Conservation (phyloP, 257 asterid genomes). For the Lycium ferocissimum region DNA sequence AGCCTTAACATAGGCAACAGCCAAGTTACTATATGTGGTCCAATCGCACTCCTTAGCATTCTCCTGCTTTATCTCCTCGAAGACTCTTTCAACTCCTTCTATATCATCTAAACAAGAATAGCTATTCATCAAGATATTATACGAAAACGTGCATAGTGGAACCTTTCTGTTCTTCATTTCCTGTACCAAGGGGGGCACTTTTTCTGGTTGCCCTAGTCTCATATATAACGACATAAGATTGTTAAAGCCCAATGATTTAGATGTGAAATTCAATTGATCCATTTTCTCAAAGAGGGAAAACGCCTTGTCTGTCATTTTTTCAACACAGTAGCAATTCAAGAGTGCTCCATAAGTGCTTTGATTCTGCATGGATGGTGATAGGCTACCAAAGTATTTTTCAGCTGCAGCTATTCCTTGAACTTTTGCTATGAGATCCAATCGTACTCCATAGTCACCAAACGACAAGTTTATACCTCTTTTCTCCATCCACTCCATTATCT, state of each 20-base stretch:
- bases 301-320: constrained; percentile 64
- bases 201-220: constrained; percentile 61
- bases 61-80: constrained; percentile 66
- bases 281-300: constrained; percentile 54
- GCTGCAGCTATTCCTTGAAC: constrained; percentile 73
- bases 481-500: constrained; percentile 92
- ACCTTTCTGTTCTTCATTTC: constrained; percentile 68
- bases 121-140: constrained; percentile 70
- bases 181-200: constrained; percentile 51
- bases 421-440: constrained; percentile 67
- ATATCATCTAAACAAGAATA: constrained; percentile 56
- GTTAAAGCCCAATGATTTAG: constrained; percentile 54
- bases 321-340: constrained; percentile 71
- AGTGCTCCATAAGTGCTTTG: constrained; percentile 68
- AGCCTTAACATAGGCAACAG: constrained; percentile 54
- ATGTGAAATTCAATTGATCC: constrained; percentile 51
- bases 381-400: constrained; percentile 62
- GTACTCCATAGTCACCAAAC: constrained; percentile 51
- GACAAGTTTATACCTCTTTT: constrained; percentile 53
- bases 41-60: constrained; percentile 60
- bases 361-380: constrained; percentile 50
- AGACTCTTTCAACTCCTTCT: constrained; percentile 73
- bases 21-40: constrained; percentile 79
- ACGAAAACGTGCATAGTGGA: constrained; percentile 57
- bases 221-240: constrained; percentile 67